Evolutionary conservation across 2,329 filamentous ascomycete species (phyloP).

Genomic region (Ceratocystis smalleyi): DNA sequence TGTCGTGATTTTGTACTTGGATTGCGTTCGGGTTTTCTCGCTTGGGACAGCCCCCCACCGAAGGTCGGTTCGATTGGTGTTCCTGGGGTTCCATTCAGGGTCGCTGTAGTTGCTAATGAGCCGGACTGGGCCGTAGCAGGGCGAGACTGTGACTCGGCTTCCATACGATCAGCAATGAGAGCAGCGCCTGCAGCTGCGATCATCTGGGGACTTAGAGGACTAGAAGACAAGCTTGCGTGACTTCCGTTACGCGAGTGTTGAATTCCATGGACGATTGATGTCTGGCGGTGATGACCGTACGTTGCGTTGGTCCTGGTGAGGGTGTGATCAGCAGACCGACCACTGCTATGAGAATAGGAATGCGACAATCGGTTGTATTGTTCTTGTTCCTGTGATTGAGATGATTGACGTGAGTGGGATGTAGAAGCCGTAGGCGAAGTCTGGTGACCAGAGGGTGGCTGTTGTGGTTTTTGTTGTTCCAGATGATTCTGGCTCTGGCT

Average conservation of each 20-base stretch:
- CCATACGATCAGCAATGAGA: constrained; percentile 36
- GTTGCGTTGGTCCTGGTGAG: constrained; percentile 34
- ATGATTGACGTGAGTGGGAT: constrained; percentile 43
- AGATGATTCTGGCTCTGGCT: background rate
- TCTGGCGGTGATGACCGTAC: constrained; percentile 87
- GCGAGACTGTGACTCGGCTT: constrained; percentile 30
- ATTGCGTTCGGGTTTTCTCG: constrained; percentile 43
- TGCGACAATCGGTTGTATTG: constrained; percentile 29
- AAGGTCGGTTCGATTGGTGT: constrained; percentile 32
- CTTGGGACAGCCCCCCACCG: constrained; percentile 26
- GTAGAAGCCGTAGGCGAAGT: constrained; percentile 24
- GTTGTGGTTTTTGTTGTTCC: background rate
- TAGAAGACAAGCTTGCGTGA: constrained; percentile 61
- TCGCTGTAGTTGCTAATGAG: constrained; percentile 30
- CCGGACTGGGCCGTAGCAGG: constrained; percentile 25
- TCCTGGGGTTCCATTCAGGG: constrained; percentile 22
- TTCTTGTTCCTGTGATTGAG: constrained; percentile 27
- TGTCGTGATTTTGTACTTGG: constrained; percentile 49
- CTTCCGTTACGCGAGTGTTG: constrained; percentile 88
- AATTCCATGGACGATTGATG: constrained; percentile 90
- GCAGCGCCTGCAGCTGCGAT: constrained; percentile 53
- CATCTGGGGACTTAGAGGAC: constrained; percentile 75
- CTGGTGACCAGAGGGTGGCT: background rate
- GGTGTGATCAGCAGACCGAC: constrained; percentile 28
- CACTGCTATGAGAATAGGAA: constrained; percentile 23